Evolutionary conservation across 306 rosid species (phyloP), one percentile per base, ranked within the genome.

Genomic region (Leucaena leucocephala): DNA sequence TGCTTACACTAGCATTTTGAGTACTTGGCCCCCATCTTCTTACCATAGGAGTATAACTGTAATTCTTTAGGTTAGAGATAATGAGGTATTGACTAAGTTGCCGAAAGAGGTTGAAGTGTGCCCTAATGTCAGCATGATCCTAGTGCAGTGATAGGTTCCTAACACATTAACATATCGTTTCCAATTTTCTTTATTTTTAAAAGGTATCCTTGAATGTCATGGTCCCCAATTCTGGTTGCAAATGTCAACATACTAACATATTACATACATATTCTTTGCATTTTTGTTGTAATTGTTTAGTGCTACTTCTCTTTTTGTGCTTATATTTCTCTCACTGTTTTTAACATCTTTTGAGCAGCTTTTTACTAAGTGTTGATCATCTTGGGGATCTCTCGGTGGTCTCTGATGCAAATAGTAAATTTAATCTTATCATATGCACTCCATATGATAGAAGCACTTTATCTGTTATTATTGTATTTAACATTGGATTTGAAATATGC

Each of bases 401-500:
- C 68, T 68, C 45, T 62, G 79, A 78, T 81, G 45, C 71, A 80
- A 80, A 21, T 68, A 48, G 70, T 76, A 71, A 68, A 36, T 74
- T 68, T 79, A 55, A 72, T 27, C 27, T 27, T 27, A 27, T 82
- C 76, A 68, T 85, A 66, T 81, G 76, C 86, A 81, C 78, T 80
- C 54, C 70, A 59, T 68, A 68, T 71, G 34, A 22, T 74, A 21
- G 46, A 81, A 81, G 54, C 16, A 52, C 75, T 19, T 12, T 71
- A 45, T 75, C 27, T 63, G 19, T 50, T 34, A 16, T 72, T 76
- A 9, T 62, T 76, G 82, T 72, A 36, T 61, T 83, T 90, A 85
- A 90, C 80, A 61, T 76, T 52, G 27, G 66, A 71, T 80, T 84
- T 65, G 59, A 82, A 83, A 66, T 82, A 22, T 87, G 86, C 97